A percentile compares a stretch with the other conserved stretches of the same genome.
phyloP scores from a whole-genome alignment of 345 rosid genomes.

The Triadica sebifera region DNA sequence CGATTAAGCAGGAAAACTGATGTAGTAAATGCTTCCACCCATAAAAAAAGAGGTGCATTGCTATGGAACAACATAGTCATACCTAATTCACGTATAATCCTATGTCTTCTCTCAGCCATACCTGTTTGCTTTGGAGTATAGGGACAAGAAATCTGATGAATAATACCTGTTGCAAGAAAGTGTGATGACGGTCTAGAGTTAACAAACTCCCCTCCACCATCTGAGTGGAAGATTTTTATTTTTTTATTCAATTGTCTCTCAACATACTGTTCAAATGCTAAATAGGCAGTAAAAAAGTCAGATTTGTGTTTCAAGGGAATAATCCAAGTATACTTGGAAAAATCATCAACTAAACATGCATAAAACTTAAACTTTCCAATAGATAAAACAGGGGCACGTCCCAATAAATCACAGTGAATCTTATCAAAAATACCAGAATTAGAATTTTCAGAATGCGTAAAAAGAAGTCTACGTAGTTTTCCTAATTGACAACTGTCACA shows the following conservation, averaged over 20 bases:
- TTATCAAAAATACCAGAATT: not conserved
- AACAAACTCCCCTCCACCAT: not conserved
- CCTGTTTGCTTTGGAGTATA: not conserved
- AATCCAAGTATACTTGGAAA: slow-evolving; percentile 8
- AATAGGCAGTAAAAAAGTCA: not conserved
- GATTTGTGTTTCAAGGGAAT: slow-evolving; percentile 1
- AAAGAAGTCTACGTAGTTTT: not conserved
- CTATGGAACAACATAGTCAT: not conserved
- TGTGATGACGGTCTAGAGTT: not conserved
- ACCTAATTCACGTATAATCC: not conserved
- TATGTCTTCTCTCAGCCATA: not conserved
- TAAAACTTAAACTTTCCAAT: not conserved
- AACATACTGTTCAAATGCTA: slow-evolving; percentile 4
- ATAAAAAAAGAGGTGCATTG: not conserved
- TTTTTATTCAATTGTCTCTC: not conserved
- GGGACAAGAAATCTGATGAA: slow-evolving; percentile 5
- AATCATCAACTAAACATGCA: not conserved
- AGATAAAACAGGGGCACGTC: not conserved
- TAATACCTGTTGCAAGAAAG: not conserved
- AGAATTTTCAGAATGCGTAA: not conserved
- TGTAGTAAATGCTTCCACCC: not conserved
- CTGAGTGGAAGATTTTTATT: not conserved
- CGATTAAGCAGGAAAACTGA: not conserved
- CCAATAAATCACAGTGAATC: not conserved
- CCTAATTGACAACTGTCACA: slow-evolving; percentile 4